Evolutionary conservation across 176 grass and related monocot species (phyloP).

Genomic region (Ensete glaucum): DNA sequence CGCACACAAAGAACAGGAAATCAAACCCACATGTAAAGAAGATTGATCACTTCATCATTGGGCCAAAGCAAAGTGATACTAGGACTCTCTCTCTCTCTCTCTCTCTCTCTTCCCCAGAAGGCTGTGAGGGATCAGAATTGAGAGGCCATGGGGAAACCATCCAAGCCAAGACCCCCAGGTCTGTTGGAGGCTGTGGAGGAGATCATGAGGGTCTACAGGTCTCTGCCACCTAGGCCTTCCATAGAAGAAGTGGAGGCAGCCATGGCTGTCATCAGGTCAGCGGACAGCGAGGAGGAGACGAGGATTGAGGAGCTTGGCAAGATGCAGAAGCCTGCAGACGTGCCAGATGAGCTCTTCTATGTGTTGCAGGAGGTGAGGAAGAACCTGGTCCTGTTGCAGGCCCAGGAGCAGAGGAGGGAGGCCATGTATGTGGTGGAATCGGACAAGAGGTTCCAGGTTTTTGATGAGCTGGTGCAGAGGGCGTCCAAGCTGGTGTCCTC

Average conservation of each 20-base stretch:
- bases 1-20: neutral
- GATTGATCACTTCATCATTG: neutral
- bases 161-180: slow-evolving; percentile 16
- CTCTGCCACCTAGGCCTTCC: slow-evolving; percentile 48
- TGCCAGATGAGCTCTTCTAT: slow-evolving; percentile 52
- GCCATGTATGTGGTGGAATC: slow-evolving; percentile 59
- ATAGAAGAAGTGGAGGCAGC: slow-evolving; percentile 77
- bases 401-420: slow-evolving; percentile 70
- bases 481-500: slow-evolving; percentile 39
- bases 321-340: slow-evolving; percentile 25
- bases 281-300: slow-evolving; percentile 51
- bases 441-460: slow-evolving; percentile 57
- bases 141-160: slow-evolving; percentile 7
- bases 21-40: neutral
- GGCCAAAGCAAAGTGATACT: neutral
- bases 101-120: slow-evolving; percentile 4
- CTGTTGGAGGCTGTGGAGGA: slow-evolving; percentile 43
- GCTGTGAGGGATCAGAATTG: neutral
- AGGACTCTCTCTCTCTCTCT: neutral
- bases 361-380: slow-evolving; percentile 61
- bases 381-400: slow-evolving; percentile 44
- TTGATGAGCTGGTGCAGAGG: slow-evolving; percentile 82
- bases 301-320: slow-evolving; percentile 39
- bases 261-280: slow-evolving; percentile 45
- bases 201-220: slow-evolving; percentile 57